These are phyloP conservation scores for Hymenotorrendiella dingleyae DNA, from an alignment of 2,329 filamentous ascomycete species.

Conservation along the genomic window DNA sequence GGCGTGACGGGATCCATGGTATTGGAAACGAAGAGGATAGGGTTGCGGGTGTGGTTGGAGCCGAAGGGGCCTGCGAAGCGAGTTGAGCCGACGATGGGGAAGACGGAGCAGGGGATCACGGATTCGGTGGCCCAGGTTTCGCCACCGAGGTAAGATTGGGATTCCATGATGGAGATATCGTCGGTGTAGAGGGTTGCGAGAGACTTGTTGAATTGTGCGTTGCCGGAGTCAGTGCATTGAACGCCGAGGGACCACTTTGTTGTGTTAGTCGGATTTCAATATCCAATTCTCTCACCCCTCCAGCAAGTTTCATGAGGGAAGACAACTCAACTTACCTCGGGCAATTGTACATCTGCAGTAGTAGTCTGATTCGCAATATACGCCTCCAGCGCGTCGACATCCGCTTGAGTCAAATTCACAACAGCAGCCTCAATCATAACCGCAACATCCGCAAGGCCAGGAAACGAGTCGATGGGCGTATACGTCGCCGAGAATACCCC, in stretches of 20 bases:
- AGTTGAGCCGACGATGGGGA: neutral
- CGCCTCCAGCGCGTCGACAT: neutral
- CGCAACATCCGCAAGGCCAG: neutral
- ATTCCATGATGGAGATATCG: neutral
- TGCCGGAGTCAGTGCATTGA: no score
- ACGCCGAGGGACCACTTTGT: no score
- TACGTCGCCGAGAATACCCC: neutral
- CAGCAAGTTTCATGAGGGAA: neutral
- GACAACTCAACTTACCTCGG: neutral
- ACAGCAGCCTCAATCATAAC: neutral
- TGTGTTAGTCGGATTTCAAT: no score
- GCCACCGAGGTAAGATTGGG: no score
- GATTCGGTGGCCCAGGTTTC: neutral
- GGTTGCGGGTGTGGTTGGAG: conserved; percentile 29
- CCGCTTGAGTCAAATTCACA: neutral
- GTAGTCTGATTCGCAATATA: neutral
- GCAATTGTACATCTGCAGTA: neutral
- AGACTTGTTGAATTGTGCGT: no score
- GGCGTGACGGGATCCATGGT: conserved; percentile 31
- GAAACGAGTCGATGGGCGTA: neutral
- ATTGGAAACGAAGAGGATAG: conserved; percentile 32
- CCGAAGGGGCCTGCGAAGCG: conserved; percentile 25
- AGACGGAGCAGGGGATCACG: neutral
- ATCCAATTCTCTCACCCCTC: neutral
- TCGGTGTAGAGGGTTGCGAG: neutral